Evolutionary conservation across 768 basidiomycete species (phyloP), one percentile per base, ranked within the genome.

Genomic region (Tephrocybe sp.): DNA sequence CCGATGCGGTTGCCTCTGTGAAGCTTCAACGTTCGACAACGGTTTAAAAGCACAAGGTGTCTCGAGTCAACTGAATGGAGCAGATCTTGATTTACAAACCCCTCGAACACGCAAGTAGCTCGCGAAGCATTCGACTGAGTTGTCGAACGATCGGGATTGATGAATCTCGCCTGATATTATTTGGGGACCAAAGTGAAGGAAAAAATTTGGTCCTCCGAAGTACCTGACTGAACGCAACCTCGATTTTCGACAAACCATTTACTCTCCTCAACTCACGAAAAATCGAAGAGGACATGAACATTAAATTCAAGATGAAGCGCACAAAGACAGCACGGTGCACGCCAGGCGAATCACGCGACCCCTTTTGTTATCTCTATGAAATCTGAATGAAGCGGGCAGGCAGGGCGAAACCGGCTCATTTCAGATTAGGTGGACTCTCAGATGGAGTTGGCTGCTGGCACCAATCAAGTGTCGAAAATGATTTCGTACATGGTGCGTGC

Each of bases 371-470:
- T 18, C 24, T 11, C 21, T 27, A 44, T 41, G 31, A 41, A 50
- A 43, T 22, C 25, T 37, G 11, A 4, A 26, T 18, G 24, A 21
- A 31, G 9, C 32, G 42, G 24, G 46, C 34, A 21, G 24, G 19
- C 32, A 26, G 35, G 24, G 47, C 38, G 38, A 47, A n/a, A n/a
- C n/a, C n/a, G 32, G 22, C 35, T 43, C 34, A 50, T 44, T 44
- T 50, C 47, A 49, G 39, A 49, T 49, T 49, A 42, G 31, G 34
- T 42, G 39, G 30, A 11, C 8, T n/a, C n/a, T 1, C 16, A 2
- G 18, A 21, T 13, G 31, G 3, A 32, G 8, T 15, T 32, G 21
- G 31, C 15, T 19, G 25, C 40, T 24, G 39, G 35, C 21, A 38
- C 21, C 41, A 26, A 49, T 49, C 31, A 16, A 41, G 47, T 34